These are phyloP conservation scores for Cutaneotrichosporon sp. DNA, from an alignment of 1,284 basidiomycete species.

Conservation along the genomic window DNA sequence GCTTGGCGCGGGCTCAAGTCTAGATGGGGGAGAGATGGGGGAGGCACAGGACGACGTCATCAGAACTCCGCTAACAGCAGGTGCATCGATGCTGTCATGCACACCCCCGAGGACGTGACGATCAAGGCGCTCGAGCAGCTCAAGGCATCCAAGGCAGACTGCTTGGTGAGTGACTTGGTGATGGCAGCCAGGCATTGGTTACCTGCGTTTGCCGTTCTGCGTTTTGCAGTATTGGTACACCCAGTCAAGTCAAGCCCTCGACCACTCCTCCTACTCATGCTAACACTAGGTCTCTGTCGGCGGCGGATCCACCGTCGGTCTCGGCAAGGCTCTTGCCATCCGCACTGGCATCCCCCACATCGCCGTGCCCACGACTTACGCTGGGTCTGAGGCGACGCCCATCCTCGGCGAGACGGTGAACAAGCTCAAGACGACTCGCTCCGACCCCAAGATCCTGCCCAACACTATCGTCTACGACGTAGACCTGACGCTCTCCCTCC, in stretches of 20 bases:
- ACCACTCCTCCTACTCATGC: not conserved
- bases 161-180: conserved; percentile 43
- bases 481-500: conserved; percentile 55
- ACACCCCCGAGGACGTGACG: conserved; percentile 56
- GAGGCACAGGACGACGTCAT: not conserved
- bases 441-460: conserved; percentile 54
- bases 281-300: conserved; percentile 41
- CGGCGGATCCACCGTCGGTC: conserved; percentile 56
- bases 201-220: too few species aligned
- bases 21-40: not conserved
- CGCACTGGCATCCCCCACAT: conserved; percentile 55
- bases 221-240: not conserved
- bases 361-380: conserved; percentile 57
- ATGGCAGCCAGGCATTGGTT: not conserved
- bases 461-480: conserved; percentile 58
- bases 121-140: conserved; percentile 42
- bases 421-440: conserved; percentile 55
- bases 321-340: conserved; percentile 56
- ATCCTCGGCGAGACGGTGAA: conserved; percentile 57
- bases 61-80: conserved; percentile 5
- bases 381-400: conserved; percentile 56
- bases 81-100: conserved; percentile 55
- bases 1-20: not conserved
- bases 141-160: conserved; percentile 51
- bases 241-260: too few species aligned